phyloP scores from a whole-genome alignment of 2,329 filamentous ascomycete genomes.

The Metarhizium humberi region DNA sequence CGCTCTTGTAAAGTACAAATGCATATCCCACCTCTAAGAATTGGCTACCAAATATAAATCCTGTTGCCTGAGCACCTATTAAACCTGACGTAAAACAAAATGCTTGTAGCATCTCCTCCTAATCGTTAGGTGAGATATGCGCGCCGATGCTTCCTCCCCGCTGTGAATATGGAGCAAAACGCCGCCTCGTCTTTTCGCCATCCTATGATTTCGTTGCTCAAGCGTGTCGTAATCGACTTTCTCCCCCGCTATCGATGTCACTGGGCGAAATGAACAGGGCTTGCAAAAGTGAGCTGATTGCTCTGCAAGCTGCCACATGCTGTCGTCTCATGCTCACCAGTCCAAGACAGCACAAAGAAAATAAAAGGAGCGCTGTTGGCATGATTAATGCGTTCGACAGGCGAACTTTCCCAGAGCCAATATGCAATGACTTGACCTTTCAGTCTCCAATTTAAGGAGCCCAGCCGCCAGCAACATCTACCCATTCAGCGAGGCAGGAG shows the following conservation, averaged over 20 bases:
- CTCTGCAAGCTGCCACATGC: background rate
- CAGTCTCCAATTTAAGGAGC: conserved; percentile 32
- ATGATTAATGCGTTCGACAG: background rate
- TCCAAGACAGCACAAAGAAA: background rate
- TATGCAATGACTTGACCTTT: background rate
- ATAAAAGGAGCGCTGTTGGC: background rate
- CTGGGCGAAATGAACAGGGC: background rate
- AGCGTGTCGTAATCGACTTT: conserved; percentile 1
- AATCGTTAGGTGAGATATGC: conserved; percentile 5
- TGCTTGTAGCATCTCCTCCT: conserved; percentile 8
- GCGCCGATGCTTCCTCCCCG: conserved; percentile 4
- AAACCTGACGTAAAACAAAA: conserved; percentile 2
- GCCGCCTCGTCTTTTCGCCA: conserved; percentile 4
- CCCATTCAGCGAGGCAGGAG: conserved; percentile 92
- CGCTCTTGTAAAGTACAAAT: conserved; percentile 10
- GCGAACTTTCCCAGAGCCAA: background rate
- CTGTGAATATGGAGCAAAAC: conserved; percentile 9
- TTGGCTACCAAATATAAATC: conserved; percentile 5
- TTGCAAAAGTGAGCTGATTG: too few species aligned
- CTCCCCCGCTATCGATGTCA: background rate
- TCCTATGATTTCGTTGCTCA: conserved; percentile 1
- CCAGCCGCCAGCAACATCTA: conserved; percentile 94
- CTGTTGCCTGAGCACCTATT: conserved; percentile 2
- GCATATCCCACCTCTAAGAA: conserved; percentile 11
- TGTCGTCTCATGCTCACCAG: background rate